Conservation (phyloP, 306 rosid species). For the Delonix regia region DNA sequence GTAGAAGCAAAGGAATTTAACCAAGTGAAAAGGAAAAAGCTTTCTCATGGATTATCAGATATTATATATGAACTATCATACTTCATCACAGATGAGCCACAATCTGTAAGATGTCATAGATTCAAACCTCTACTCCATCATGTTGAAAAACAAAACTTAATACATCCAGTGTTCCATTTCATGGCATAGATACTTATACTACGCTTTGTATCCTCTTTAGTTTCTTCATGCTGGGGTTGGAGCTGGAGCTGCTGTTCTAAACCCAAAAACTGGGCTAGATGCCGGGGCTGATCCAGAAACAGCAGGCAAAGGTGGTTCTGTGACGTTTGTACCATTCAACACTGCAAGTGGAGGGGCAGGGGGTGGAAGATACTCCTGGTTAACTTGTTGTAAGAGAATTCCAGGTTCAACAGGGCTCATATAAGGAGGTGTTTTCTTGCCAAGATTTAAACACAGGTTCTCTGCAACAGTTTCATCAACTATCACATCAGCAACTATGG, state of each 20-base stretch:
- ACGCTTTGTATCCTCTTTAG: neutral
- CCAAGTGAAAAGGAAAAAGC: neutral
- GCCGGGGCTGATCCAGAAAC: neutral
- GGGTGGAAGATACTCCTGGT: slow-evolving; percentile 45
- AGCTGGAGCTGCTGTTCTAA: slow-evolving; percentile 28
- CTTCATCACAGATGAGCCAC: neutral
- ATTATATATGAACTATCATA: neutral
- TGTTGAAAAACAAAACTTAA: neutral
- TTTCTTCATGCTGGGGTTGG: slow-evolving; percentile 17
- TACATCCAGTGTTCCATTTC: neutral
- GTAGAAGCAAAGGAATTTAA: neutral
- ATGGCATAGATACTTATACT: neutral
- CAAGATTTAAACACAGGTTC: slow-evolving; percentile 55
- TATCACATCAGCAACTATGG: slow-evolving; percentile 26
- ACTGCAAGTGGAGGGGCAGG: slow-evolving; percentile 66
- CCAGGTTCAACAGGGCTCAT: slow-evolving; percentile 67
- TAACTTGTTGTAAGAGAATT: slow-evolving; percentile 48
- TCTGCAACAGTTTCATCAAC: slow-evolving; percentile 53
- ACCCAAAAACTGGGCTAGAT: neutral
- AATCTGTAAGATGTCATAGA: neutral
- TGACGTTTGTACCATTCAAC: slow-evolving; percentile 51
- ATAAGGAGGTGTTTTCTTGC: slow-evolving; percentile 43
- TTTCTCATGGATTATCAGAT: neutral
- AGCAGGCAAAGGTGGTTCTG: slow-evolving; percentile 73
- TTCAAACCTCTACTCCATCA: neutral